phyloP scores from a whole-genome alignment of 208 protist genomes.

The Acanthamoeba royreba region DNA sequence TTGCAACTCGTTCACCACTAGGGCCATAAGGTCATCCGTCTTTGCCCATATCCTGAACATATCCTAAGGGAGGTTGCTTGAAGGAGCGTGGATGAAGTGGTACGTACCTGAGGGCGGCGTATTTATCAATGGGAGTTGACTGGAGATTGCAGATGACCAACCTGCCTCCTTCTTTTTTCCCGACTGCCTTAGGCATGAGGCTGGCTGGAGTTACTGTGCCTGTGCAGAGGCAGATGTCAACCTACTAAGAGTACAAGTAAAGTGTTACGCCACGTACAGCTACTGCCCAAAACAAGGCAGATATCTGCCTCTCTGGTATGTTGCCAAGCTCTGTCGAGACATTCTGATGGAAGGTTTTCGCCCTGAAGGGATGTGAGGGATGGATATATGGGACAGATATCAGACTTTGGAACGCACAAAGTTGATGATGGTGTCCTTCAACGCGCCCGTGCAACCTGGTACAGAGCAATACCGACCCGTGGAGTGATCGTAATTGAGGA shows the following conservation, averaged over 20 bases:
- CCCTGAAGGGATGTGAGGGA: no score
- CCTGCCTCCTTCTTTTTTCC: not conserved
- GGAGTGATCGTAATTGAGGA: not conserved
- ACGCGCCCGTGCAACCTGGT: not conserved
- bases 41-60: not conserved
- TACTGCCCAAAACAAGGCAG: not conserved
- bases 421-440: constrained; percentile 41
- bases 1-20: constrained; percentile 15
- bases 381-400: constrained; percentile 10
- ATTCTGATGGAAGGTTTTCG: not conserved
- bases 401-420: no score
- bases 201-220: not conserved
- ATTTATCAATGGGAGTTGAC: not conserved
- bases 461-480: constrained; percentile 5
- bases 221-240: no score
- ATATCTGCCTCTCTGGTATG: not conserved
- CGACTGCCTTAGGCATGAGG: not conserved
- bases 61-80: no score
- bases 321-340: not conserved
- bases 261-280: no score
- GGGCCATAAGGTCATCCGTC: not conserved
- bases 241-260: no score
- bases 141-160: constrained; percentile 30
- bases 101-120: not conserved
- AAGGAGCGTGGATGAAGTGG: no score